Evolutionary conservation across 495 filamentous ascomycete genomes (phyloP), one percentile per base, ranked within the genome.

Genomic region (Penicillium angulare): DNA sequence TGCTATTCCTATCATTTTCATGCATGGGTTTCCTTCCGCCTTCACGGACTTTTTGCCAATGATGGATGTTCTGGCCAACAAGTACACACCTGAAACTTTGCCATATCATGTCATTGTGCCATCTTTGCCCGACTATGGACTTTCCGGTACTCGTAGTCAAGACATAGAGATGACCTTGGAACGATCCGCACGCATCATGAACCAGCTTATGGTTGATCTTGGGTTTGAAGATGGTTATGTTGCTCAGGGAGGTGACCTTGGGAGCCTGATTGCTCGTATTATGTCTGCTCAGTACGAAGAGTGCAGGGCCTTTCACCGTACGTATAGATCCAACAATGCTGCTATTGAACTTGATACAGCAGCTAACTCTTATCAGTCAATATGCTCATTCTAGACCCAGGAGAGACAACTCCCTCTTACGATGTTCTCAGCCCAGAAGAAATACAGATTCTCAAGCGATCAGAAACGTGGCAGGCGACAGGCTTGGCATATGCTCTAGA

Each of bases 21-120:
- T 81, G 18, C 76, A 80, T 49, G 79, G 78, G 9, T 80, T 74
- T 73, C 78, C 79, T 27, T 71, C 69, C 59, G 50, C 53, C 31
- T 54, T 51, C 48, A 18, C 36, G 32, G 53, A 60, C 64, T 50
- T 65, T 18, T 20, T 76, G 4, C 64, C 60, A 6, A 59, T 69
- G 45, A 49, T 71, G 22, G 44, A 59, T 4, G 45, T 77, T 6
- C 55, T 83, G 12, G 52, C 53, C 12, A 45, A 63, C 2, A 77
- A 77, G 58, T 80, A 83, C 59, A 68, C 68, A 0, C 70, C 78
- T 0, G 53, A 72, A 13, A 74, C 68, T 15, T 66, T 81, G 5
- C 80, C 81, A 0, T 87, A 80, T 54, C 79, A 85, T 41, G 50
- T 86, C 40, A 72, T 86, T 34, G 74, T 82, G 2, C 81, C 83